Percentiles rank a stretch among this genome's conserved stretches.
Evolutionary conservation across 2,329 filamentous ascomycete genomes (phyloP).

Genomic region (Penicillium italicum): DNA sequence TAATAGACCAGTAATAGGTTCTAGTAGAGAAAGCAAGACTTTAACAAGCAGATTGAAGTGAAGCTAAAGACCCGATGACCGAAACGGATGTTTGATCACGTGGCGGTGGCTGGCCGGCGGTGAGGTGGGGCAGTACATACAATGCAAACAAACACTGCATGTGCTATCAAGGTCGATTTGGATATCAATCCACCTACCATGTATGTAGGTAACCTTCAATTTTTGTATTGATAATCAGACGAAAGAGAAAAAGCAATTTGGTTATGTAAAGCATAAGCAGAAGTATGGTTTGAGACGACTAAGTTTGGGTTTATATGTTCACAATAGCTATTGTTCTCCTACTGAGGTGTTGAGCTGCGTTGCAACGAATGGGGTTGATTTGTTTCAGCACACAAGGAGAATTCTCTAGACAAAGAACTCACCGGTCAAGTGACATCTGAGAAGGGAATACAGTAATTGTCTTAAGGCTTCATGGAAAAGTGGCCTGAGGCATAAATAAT

Average conservation of each 20-base stretch:
- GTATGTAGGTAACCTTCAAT: neutral
- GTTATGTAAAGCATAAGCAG: neutral
- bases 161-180: neutral
- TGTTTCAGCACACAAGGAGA: neutral
- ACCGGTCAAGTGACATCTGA: neutral
- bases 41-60: neutral
- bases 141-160: neutral
- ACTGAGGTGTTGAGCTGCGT: neutral
- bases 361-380: neutral
- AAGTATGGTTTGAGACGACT: neutral
- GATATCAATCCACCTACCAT: neutral
- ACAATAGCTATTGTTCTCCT: neutral
- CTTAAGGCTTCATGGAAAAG: neutral
- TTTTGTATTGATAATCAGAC: neutral
- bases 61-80: constrained; percentile 9
- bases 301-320: neutral
- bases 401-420: neutral
- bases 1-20: neutral
- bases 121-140: constrained; percentile 42
- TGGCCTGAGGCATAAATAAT: neutral
- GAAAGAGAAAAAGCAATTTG: neutral
- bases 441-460: neutral
- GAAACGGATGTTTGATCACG: neutral
- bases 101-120: constrained; percentile 73
- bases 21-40: neutral